Evolutionary conservation across 352 stramenopile genomes (phyloP).

Genomic region (Globisporangium nunn): DNA sequence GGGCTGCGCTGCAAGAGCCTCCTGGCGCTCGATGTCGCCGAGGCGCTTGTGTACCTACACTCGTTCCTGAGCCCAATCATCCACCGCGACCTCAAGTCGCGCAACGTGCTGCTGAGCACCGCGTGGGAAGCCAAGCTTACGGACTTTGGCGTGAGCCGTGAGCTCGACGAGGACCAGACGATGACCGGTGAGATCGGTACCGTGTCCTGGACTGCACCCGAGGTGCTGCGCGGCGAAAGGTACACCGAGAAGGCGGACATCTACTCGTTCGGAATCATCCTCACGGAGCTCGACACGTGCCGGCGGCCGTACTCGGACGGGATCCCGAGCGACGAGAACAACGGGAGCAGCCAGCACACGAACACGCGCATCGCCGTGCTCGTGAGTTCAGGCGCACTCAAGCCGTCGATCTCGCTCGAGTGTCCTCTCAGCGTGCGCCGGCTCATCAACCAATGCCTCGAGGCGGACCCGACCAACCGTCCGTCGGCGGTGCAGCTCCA

Average conservation of each 20-base stretch:
- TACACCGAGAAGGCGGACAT: conserved; percentile 26
- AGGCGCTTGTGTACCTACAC: conserved; percentile 42
- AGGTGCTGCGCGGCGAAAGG: conserved; percentile 23
- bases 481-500: conserved; percentile 62
- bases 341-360: conserved; percentile 13
- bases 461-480: conserved; percentile 39
- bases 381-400: conserved; percentile 38
- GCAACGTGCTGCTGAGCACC: conserved; percentile 62
- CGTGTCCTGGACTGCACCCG: conserved; percentile 22
- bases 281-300: conserved; percentile 33
- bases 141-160: conserved; percentile 19
- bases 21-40: conserved; percentile 38
- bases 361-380: conserved; percentile 43
- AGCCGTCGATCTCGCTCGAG: conserved; percentile 34
- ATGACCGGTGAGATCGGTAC: conserved; percentile 36
- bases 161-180: conserved; percentile 19
- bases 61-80: conserved; percentile 62
- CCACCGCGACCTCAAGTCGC: conserved; percentile 79
- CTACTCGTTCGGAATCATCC: conserved; percentile 25
- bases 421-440: conserved; percentile 39
- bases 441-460: conserved; percentile 46
- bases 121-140: conserved; percentile 18
- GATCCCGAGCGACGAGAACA: conserved; percentile 11
- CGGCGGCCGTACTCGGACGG: conserved; percentile 18
- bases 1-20: conserved; percentile 23